phyloP scores from a whole-genome alignment of 176 grass and related monocot genomes.

The Raddia distichophylla region DNA sequence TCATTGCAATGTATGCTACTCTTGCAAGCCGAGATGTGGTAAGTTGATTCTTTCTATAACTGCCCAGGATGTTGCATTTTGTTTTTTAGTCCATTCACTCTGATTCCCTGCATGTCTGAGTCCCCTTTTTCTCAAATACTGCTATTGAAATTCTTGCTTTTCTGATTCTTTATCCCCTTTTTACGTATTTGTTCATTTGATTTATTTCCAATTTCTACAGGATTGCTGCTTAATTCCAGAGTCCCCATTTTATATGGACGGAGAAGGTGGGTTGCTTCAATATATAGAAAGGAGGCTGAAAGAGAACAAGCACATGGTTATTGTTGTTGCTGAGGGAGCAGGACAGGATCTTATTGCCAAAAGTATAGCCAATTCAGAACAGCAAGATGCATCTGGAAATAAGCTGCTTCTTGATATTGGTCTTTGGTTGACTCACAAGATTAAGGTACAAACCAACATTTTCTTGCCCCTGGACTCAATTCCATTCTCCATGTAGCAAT shows the following conservation, averaged over 20 bases:
- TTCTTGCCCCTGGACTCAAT: not conserved
- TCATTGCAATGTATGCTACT: constrained; percentile 97
- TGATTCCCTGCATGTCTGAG: not conserved
- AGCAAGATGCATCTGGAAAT: constrained; percentile 91
- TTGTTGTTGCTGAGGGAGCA: constrained; percentile 93
- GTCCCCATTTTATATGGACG: constrained; percentile 95
- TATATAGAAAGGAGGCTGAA: constrained; percentile 84
- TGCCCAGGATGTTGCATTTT: constrained; percentile 16
- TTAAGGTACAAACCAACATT: constrained; percentile 56
- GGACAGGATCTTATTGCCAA: constrained; percentile 92
- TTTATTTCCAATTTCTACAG: constrained; percentile 41
- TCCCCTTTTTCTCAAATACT: constrained; percentile 1
- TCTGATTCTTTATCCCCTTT: constrained; percentile 18
- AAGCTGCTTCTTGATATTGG: constrained; percentile 90
- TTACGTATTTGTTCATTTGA: constrained; percentile 4
- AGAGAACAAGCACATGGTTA: constrained; percentile 96
- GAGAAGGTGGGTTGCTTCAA: constrained; percentile 85
- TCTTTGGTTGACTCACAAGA: constrained; percentile 86
- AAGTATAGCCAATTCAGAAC: constrained; percentile 50
- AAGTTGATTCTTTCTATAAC: constrained; percentile 32
- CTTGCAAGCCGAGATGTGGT: constrained; percentile 97
- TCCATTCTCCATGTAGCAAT: constrained; percentile 11
- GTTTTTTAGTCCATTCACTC: not conserved
- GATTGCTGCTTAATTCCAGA: constrained; percentile 98
- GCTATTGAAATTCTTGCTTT: not conserved